Percentiles rank a stretch among this genome's conserved stretches.
These are phyloP conservation scores for Viola pubescens DNA, from an alignment of 441 rosid species.

Conservation along the genomic window DNA sequence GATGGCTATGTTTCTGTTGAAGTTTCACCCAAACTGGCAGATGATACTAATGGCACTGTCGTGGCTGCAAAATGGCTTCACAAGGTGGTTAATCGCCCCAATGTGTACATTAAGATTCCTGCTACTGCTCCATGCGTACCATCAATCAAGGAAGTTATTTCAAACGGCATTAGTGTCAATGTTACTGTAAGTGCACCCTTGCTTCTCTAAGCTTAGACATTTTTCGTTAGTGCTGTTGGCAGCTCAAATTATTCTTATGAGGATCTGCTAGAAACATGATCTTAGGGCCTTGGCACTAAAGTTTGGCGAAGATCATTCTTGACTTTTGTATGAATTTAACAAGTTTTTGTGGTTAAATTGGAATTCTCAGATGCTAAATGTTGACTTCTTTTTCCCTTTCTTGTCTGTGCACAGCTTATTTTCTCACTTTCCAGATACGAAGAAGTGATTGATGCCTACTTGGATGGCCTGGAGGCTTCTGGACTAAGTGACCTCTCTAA, in stretches of 20 bases:
- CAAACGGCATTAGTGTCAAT: slow-evolving; percentile 84
- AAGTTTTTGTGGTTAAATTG: neutral
- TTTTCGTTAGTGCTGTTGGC: neutral
- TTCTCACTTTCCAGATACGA: slow-evolving; percentile 91
- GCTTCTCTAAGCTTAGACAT: slow-evolving; percentile 4
- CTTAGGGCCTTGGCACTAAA: neutral
- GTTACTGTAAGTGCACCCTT: slow-evolving; percentile 64
- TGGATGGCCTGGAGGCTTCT: slow-evolving; percentile 98
- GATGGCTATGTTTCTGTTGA: slow-evolving; percentile 98
- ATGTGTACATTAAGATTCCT: slow-evolving; percentile 94
- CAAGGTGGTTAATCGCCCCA: slow-evolving; percentile 72
- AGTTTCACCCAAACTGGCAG: slow-evolving; percentile 93
- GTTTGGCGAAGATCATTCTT: slow-evolving; percentile 1
- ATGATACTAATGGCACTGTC: slow-evolving; percentile 74
- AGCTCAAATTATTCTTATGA: neutral
- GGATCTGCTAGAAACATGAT: neutral
- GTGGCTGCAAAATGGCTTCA: slow-evolving; percentile 89
- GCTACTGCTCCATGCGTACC: slow-evolving; percentile 95
- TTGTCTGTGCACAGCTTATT: slow-evolving; percentile 54
- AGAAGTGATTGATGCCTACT: slow-evolving; percentile 93
- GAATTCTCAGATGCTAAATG: slow-evolving; percentile 1
- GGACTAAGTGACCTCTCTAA: slow-evolving; percentile 82
- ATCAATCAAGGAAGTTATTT: slow-evolving; percentile 89
- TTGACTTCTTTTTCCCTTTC: slow-evolving; percentile 9
- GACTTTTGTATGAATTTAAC: neutral